Evolutionary conservation across 805 yeast genomes (phyloP).

Genomic region (Saccharomycopsis javanensis): DNA sequence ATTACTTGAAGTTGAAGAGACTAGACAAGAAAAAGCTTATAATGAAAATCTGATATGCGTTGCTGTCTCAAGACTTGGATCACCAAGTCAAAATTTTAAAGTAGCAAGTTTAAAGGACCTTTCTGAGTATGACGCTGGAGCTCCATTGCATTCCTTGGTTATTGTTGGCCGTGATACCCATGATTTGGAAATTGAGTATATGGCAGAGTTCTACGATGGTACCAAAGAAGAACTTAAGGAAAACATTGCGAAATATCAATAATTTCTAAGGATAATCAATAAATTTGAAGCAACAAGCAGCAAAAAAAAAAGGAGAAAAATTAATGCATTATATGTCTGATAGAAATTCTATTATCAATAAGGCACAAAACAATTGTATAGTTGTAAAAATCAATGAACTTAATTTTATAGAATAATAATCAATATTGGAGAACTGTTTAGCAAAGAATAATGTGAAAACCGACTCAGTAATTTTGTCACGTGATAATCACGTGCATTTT

Average conservation of each 20-base stretch:
- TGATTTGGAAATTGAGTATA: conserved; percentile 80
- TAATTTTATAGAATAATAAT: no score
- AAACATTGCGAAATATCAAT: background rate
- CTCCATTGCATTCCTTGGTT: conserved; percentile 85
- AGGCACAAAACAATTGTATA: no score
- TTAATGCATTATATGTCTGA: no score
- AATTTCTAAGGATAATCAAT: background rate
- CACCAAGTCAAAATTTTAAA: conserved; percentile 71
- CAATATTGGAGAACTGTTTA: no score
- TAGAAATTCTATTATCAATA: no score
- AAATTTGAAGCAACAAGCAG: no score
- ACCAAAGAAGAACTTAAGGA: conserved; percentile 33
- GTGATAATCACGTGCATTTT: no score
- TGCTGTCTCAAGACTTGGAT: conserved; percentile 84
- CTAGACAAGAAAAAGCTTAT: conserved; percentile 67
- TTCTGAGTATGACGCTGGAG: conserved; percentile 81
- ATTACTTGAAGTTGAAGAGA: conserved; percentile 77
- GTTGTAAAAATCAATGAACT: no score
- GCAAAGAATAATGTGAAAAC: no score
- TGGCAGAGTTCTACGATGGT: conserved; percentile 66
- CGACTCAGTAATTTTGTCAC: no score
- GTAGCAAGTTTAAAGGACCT: conserved; percentile 78
- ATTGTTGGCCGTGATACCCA: conserved; percentile 91
- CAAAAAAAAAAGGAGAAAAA: no score
- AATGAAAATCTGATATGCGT: conserved; percentile 86